Percentiles rank a stretch among this genome's conserved stretches.
These are phyloP conservation scores for Backusella australiensis DNA, from an alignment of 192 early-diverging fungal species.

Conservation along the genomic window DNA sequence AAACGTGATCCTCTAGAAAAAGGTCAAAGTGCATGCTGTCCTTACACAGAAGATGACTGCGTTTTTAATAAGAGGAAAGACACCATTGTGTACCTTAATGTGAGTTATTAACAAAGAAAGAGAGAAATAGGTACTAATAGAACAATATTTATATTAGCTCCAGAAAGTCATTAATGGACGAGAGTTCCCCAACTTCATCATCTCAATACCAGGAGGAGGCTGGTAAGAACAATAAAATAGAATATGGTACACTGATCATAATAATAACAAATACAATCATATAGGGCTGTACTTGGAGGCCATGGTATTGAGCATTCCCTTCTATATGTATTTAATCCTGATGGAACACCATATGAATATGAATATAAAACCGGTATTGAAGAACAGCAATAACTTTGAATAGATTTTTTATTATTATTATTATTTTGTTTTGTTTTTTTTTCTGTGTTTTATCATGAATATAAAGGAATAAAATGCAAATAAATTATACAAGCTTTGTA, in stretches of 20 bases:
- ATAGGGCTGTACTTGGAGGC: neutral
- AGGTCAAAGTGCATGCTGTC: neutral
- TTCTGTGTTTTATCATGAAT: neutral
- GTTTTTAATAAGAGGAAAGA: neutral
- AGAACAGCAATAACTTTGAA: too few species aligned
- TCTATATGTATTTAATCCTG: neutral
- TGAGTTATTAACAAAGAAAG: neutral
- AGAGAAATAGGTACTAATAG: neutral
- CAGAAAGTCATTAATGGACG: neutral
- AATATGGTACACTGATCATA: neutral
- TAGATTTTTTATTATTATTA: neutral
- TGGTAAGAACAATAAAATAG: neutral
- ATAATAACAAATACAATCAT: neutral
- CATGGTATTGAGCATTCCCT: neutral
- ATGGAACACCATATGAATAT: neutral
- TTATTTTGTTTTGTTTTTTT: neutral
- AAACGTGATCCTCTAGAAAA: neutral
- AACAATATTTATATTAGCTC: neutral
- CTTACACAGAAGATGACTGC: neutral
- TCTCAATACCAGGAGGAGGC: neutral
- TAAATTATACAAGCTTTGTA: neutral
- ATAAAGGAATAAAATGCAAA: constrained; percentile 2
- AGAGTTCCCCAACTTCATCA: neutral
- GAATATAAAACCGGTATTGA: neutral
- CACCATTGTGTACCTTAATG: neutral